Base-by-base conservation (phyloP, 139 green algal genomes). In the Micromonas pusilla region DNA sequence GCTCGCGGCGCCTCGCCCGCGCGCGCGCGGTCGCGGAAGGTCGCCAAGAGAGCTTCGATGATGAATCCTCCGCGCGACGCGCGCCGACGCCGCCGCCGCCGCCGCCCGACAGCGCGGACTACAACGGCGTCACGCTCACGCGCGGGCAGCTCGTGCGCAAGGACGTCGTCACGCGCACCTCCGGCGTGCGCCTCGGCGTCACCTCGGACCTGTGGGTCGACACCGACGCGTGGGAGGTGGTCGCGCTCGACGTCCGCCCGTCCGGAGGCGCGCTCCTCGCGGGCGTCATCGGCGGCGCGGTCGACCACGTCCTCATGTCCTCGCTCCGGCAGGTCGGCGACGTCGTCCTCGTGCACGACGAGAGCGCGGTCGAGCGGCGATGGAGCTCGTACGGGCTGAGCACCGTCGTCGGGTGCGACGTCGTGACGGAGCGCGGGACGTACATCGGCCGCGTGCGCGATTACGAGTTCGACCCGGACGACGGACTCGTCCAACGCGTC, bases 321-420 rank as follows among this genome's bases (percentile, higher is more conserved):
- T 78, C 73, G n/a, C 57, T 85, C 20, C 37, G 78, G 2, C 78
- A 82, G 70, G 75, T 85, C 23, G 81, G 81, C 13, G 81, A 85
- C 68, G 81, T 85, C 2, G 32, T 85, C 16, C 71, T 85, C 21
- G 81, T 85, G 1, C 81, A 85, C 53, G 76, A 85, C 68, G 81
- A 85, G 53, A 60, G 21, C 31, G 81, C 64, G 1, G 45, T 81
- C 16, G 73, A 85, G 63, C 38, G 36, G 28, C 23, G 80, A 25
- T 62, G 81, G 52, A 78, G 45, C 34, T 54, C 76, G 65, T 82
- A 85, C 36, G 68, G 70, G 31, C 60, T 81, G 19, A 72, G 33
- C 38, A 72, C 71, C 32, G 33, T 83, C 38, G 64, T 83, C 9
- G 81, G 81, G 30, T 75, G 65, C 38, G 81, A 85, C 32, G 76